phyloP scores from a whole-genome alignment of 2,329 filamentous ascomycete genomes.

The Tolypocladium capitatum region DNA sequence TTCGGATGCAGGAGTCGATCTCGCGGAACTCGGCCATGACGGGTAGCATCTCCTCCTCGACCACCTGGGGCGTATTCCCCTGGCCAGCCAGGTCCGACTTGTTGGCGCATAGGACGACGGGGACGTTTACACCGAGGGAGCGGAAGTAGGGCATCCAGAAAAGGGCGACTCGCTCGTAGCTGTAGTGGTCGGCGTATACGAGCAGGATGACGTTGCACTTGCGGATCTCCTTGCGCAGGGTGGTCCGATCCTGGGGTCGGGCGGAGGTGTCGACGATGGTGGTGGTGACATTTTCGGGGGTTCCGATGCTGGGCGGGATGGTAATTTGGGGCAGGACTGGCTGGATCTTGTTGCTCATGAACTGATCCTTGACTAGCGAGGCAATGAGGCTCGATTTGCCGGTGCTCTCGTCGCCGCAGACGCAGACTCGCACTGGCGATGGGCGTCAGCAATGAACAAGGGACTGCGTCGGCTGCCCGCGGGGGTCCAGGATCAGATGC shows the following conservation, averaged over 20 bases:
- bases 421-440: slow-evolving; percentile 66
- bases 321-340: slow-evolving; percentile 89
- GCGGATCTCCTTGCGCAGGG: slow-evolving; percentile 82
- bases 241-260: slow-evolving; percentile 81
- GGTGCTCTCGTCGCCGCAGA: slow-evolving; percentile 93
- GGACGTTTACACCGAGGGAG: slow-evolving; percentile 94
- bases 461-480: too few relatives aligned
- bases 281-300: slow-evolving; percentile 91
- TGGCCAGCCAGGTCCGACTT: slow-evolving; percentile 80
- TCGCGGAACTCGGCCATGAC: slow-evolving; percentile 98
- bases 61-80: slow-evolving; percentile 66
- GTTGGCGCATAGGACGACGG: slow-evolving; percentile 91
- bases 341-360: slow-evolving; percentile 91
- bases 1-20: slow-evolving; percentile 94
- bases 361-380: slow-evolving; percentile 92
- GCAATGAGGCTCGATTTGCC: slow-evolving; percentile 90
- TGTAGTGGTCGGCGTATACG: slow-evolving; percentile 97
- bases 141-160: slow-evolving; percentile 99
- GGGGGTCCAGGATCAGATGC: background rate
- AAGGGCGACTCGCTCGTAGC: slow-evolving; percentile 89
- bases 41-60: slow-evolving; percentile 95
- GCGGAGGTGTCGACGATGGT: slow-evolving; percentile 97
- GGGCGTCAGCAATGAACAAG: slow-evolving; percentile 6
- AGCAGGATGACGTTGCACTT: slow-evolving; percentile 95
- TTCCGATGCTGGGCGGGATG: slow-evolving; percentile 82